Conservation (phyloP, 768 basidiomycete species). For the Hebeloma cylindrosporum region DNA sequence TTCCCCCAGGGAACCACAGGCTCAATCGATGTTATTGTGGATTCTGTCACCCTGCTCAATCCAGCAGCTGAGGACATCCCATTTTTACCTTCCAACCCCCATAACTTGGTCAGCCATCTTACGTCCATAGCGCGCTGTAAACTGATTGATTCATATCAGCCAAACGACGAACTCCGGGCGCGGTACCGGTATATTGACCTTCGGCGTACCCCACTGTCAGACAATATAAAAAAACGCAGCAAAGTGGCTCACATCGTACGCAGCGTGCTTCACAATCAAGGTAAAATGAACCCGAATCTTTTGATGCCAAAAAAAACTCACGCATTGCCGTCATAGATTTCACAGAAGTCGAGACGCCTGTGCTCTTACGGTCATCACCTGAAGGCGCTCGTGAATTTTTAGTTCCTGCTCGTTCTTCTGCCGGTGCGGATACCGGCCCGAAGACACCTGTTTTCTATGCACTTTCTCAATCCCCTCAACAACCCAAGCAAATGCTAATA, state of each 20-base stretch:
- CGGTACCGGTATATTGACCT: conserved; percentile 90
- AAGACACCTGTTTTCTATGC: conserved; percentile 70
- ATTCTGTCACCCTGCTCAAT: conserved; percentile 74
- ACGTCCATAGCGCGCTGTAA: conserved; percentile 12
- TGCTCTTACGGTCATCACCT: conserved; percentile 86
- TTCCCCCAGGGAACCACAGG: conserved; percentile 57
- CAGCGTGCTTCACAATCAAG: conserved; percentile 67
- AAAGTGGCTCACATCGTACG: conserved; percentile 79
- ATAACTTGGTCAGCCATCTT: conserved; percentile 62
- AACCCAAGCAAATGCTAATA: conserved; percentile 91
- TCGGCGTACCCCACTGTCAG: conserved; percentile 67
- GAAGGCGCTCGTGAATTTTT: conserved; percentile 95
- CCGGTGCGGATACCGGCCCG: conserved; percentile 18
- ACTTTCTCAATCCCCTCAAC: conserved; percentile 92
- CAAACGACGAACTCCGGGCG: conserved; percentile 83
- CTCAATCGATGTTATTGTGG: conserved; percentile 78
- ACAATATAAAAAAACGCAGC: conserved; percentile 81
- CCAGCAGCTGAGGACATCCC: conserved; percentile 70
- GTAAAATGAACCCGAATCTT: too few relatives aligned
- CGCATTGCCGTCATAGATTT: conserved; percentile 59
- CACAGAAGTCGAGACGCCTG: conserved; percentile 90
- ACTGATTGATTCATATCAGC: conserved; percentile 42
- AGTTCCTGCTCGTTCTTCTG: conserved; percentile 69
- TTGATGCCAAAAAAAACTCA: conserved; percentile 13
- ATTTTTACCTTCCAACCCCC: conserved; percentile 80